Evolutionary conservation across 305 asterid species (phyloP), one percentile per base, ranked within the genome.

Genomic region (Petunia hybrid): DNA sequence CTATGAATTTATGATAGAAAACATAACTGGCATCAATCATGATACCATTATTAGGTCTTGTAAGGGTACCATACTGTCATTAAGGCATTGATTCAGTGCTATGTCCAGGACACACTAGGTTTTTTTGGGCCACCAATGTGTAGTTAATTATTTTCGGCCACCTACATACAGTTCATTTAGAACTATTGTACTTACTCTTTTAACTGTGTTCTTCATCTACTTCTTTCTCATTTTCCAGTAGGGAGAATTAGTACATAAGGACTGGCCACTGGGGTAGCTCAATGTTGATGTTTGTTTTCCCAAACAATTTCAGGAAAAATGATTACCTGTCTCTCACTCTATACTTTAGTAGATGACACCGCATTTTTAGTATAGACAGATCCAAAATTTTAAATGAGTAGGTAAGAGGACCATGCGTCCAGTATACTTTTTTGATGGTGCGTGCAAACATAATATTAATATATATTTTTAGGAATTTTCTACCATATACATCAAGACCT

Each of bases 231-330:
- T 2, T 56, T 56, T 14, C n/a, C n/a, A 14, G 62, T n/a, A 64
- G 22, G 70, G 8, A 51, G 6, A 31, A 1, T 70, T 43, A 45
- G 5, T 9, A 31, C 10, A 8, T 51, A 4, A 51, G 56, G 10
- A 51, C 13, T 51, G 31, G 31, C 31, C 31, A 22, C 31, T 22
- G 31, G 31, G 56, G 56, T 51, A 51, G 56, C n/a, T 7, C 61
- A 70, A 7, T 31, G 45, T 53, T 57, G 8, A 31, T 75, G 42
- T 8, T 86, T 76, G 79, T 59, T 63, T 45, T 56, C 36, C 64
- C 66, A 42, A 65, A 75, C 64, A 22, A 45, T 59, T 12, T 35
- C 16, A 74, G 38, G 78, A 64, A 68, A 45, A 53, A 43, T 7
- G 6, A 71, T 73, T 14, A 12, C 6, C 31, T 22, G 31, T 22